These are phyloP conservation scores for Pseudogymnoascus sp. DNA, from an alignment of 2,329 filamentous ascomycete genomes.

Conservation along the genomic window DNA sequence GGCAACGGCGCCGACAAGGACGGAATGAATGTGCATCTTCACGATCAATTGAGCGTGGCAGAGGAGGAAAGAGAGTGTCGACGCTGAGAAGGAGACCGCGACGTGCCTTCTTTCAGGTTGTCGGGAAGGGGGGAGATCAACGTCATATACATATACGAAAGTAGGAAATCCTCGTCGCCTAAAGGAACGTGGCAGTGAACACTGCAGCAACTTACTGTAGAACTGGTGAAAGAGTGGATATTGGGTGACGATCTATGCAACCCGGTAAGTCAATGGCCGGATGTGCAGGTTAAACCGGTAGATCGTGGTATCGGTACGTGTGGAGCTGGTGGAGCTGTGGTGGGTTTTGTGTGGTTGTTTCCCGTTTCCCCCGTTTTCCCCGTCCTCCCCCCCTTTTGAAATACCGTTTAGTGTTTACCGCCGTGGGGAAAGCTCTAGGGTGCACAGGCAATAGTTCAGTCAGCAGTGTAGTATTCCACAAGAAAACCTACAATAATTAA, in stretches of 20 bases:
- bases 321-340: neutral
- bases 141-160: conserved; percentile 3
- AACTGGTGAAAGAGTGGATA: neutral
- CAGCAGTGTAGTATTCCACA: too few species aligned
- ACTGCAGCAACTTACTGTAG: neutral
- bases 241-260: neutral
- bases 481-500: too few species aligned
- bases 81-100: neutral
- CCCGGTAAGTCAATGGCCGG: neutral
- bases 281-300: neutral
- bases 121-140: neutral
- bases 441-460: neutral
- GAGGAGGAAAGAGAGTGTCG: neutral
- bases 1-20: conserved; percentile 1
- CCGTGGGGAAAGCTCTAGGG: neutral
- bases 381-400: neutral
- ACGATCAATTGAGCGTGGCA: neutral
- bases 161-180: neutral
- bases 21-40: conserved; percentile 2
- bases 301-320: neutral
- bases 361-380: neutral
- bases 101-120: neutral
- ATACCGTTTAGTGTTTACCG: neutral
- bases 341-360: neutral
- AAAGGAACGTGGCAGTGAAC: neutral